phyloP scores from a whole-genome alignment of 768 basidiomycete genomes.

The Kwoniella dejecticola region DNA sequence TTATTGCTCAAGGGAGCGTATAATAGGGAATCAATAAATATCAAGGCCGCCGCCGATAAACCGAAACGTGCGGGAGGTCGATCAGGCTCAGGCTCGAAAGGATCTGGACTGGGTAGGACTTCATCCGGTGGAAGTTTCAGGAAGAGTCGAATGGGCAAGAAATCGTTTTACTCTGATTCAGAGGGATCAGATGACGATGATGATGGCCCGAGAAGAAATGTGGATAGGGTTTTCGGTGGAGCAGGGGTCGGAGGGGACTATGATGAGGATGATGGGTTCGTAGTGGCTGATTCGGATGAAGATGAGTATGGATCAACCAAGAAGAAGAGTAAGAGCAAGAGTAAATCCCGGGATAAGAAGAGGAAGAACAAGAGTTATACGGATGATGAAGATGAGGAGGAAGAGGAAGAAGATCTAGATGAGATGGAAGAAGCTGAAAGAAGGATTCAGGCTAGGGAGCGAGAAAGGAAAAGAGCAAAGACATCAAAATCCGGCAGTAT shows the following conservation, averaged over 20 bases:
- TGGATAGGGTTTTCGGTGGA: conserved; percentile 4
- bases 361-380: conserved; percentile 20
- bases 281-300: conserved; percentile 48
- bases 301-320: conserved; percentile 24
- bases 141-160: conserved; percentile 8
- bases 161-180: conserved; percentile 14
- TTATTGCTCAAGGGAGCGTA: conserved; percentile 24
- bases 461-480: conserved; percentile 44
- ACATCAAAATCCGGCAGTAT: conserved; percentile 21
- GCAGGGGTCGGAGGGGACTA: conserved; percentile 41
- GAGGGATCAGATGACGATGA: conserved; percentile 18
- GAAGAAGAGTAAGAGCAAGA: conserved; percentile 18
- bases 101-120: conserved; percentile 22
- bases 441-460: conserved; percentile 40
- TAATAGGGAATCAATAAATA: conserved; percentile 21
- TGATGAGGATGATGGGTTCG: conserved; percentile 54
- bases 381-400: conserved; percentile 27
- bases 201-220: conserved; percentile 1
- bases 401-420: conserved; percentile 38
- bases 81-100: conserved; percentile 4
- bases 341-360: no score
- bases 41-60: conserved; percentile 7
- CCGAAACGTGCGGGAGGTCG: conserved; percentile 13
- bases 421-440: conserved; percentile 50
- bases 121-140: conserved; percentile 11